These are phyloP conservation scores for Byssothecium circinans DNA, from an alignment of 2,329 filamentous ascomycete species.

Conservation along the genomic window DNA sequence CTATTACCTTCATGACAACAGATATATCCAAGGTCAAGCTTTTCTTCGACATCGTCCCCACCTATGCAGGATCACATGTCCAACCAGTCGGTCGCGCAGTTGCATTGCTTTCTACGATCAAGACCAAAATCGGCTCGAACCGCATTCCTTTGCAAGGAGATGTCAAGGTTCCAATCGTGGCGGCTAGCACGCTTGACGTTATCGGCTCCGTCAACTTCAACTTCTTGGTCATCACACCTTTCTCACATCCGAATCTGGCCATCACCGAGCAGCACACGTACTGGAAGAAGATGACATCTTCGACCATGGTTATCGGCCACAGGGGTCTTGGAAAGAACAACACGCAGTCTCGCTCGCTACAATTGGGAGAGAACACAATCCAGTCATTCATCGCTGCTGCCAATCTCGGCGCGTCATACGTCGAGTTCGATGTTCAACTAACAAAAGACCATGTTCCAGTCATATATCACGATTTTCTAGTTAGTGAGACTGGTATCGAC, in stretches of 20 bases:
- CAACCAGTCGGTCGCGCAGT: constrained; percentile 86
- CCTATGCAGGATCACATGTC: constrained; percentile 81
- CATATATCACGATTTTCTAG: constrained; percentile 97
- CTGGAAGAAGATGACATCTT: constrained; percentile 82
- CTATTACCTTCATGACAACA: constrained; percentile 81
- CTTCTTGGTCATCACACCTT: constrained; percentile 91
- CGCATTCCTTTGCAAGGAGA: constrained; percentile 93
- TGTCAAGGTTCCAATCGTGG: constrained; percentile 86
- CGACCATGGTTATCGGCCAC: constrained; percentile 79
- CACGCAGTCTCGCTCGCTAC: constrained; percentile 78
- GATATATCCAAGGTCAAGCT: constrained; percentile 83
- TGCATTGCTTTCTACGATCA: constrained; percentile 82
- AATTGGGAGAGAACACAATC: constrained; percentile 94
- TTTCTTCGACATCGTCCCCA: constrained; percentile 92
- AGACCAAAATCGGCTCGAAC: constrained; percentile 77
- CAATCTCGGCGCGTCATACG: constrained; percentile 78
- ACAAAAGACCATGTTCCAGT: constrained; percentile 99
- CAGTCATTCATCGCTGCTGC: constrained; percentile 95
- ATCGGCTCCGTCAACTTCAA: constrained; percentile 97
- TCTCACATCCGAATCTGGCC: constrained; percentile 90
- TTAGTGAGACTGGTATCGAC: constrained; percentile 96
- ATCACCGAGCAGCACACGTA: constrained; percentile 90
- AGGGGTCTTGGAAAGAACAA: constrained; percentile 85
- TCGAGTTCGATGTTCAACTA: constrained; percentile 85
- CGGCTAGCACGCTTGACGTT: constrained; percentile 77